These are phyloP conservation scores for Annona cherimola DNA, from an alignment of 164 flowering plant genomes.

Conservation along the genomic window DNA sequence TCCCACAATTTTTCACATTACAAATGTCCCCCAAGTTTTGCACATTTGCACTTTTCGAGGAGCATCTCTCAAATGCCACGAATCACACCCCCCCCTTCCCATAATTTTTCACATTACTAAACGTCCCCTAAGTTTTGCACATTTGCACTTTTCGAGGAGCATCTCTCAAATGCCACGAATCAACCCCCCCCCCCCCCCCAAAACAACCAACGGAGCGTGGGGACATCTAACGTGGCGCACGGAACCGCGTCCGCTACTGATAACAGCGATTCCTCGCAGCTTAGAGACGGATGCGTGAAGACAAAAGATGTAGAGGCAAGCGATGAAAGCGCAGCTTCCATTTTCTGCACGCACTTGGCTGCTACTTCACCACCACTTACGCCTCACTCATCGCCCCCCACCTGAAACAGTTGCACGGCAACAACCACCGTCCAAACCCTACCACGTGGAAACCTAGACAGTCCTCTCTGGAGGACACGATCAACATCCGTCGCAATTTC, in stretches of 20 bases:
- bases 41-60: no score
- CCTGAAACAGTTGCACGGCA: neutral
- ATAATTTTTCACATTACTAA: no score
- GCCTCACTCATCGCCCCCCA: neutral
- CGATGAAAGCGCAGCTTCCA: neutral
- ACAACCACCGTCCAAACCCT: neutral
- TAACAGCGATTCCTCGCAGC: neutral
- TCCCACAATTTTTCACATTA: no score
- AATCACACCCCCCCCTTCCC: no score
- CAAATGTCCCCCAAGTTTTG: no score
- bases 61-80: no score
- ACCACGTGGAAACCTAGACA: neutral
- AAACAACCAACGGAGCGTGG: neutral
- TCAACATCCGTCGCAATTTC: neutral
- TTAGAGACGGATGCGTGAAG: neutral
- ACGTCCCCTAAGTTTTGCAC: no score
- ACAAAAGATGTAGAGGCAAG: neutral
- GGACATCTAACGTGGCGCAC: neutral
- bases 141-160: no score
- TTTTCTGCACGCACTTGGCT: no score
- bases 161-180: no score
- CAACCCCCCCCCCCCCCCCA: no score
- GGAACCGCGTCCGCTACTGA: neutral
- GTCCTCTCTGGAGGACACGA: neutral
- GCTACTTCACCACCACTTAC: neutral